Evolutionary conservation across 768 basidiomycete species (phyloP), one percentile per base, ranked within the genome.

Genomic region (Boletellus ananas): DNA sequence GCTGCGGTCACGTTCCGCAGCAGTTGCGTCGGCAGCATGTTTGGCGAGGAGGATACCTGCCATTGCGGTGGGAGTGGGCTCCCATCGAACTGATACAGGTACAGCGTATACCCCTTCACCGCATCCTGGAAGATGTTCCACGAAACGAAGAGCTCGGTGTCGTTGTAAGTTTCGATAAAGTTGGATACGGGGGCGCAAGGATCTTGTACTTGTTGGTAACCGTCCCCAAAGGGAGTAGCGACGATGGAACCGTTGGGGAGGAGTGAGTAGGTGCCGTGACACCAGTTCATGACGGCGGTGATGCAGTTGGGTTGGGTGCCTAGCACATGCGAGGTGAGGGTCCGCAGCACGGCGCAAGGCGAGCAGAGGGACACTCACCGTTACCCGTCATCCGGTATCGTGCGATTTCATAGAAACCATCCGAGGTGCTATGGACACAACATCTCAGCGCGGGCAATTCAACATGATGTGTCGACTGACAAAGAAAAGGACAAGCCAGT

Each of bases 151-250:
- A 81, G 65, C 62, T 91, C 89, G 12, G 83, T 86, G 54, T 78
- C 64, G 71, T 90, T 87, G 79, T 93, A 97, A 40, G 73, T 65
- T 61, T 94, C 84, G 60, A 97, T 81, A 64, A 94, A 86, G 66
- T 93, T 91, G 25, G 94, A 92, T 10, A 79, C 74, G 10, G 93
- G 89, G 1, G 87, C 87, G 62, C 95, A 99, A 0, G 93, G 87
- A 57, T 94, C 87, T 74, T 99, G 93, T 35, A 97, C 79, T 74
- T 95, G 94, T 66, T 96, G 92, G 70, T 82, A 90, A 14, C 95
- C 95, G 65, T 99, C 95, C 16, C 76, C 79, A 55, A 92, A 79
- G 2, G 94, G 90, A 3, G 63, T 70, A 61, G 92, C 71, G 35
- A 79, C 66, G 51, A 98, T 80, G 10, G 92, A 95, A 7, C 93